These are phyloP conservation scores for Geotrichum phurueaensis DNA, from an alignment of 1,139 yeast species.

Conservation along the genomic window DNA sequence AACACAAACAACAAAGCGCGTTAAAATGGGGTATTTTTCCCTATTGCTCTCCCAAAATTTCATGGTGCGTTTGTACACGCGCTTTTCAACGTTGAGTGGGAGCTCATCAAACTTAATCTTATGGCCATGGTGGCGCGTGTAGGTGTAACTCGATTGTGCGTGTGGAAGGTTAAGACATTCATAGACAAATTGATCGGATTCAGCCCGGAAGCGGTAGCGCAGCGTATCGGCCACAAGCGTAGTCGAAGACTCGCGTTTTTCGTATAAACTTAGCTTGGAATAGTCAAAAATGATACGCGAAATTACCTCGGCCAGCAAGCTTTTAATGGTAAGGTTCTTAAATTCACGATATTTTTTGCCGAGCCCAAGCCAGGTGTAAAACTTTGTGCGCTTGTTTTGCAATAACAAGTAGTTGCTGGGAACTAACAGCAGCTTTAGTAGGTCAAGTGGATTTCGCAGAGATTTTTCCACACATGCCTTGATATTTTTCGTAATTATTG, in stretches of 20 bases:
- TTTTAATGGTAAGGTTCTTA: background rate
- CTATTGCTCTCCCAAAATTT: background rate
- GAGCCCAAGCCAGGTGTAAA: background rate
- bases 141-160: background rate
- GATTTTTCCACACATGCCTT: background rate
- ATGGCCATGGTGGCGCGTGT: background rate
- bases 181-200: background rate
- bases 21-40: background rate
- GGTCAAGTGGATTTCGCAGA: background rate
- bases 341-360: background rate
- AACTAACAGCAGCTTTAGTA: background rate
- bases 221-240: background rate
- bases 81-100: background rate
- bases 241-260: background rate
- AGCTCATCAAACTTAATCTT: background rate
- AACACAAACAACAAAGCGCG: background rate
- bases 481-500: background rate
- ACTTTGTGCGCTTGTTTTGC: background rate
- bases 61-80: background rate
- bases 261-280: background rate
- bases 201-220: background rate
- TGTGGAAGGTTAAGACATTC: background rate
- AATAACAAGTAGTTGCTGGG: background rate
- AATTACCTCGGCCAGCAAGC: background rate
- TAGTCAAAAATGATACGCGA: background rate